A percentile compares a stretch with the other conserved stretches of the same genome.
These are phyloP conservation scores for Sclerotinia subarctica DNA, from an alignment of 2,329 filamentous ascomycete species.

Conservation along the genomic window DNA sequence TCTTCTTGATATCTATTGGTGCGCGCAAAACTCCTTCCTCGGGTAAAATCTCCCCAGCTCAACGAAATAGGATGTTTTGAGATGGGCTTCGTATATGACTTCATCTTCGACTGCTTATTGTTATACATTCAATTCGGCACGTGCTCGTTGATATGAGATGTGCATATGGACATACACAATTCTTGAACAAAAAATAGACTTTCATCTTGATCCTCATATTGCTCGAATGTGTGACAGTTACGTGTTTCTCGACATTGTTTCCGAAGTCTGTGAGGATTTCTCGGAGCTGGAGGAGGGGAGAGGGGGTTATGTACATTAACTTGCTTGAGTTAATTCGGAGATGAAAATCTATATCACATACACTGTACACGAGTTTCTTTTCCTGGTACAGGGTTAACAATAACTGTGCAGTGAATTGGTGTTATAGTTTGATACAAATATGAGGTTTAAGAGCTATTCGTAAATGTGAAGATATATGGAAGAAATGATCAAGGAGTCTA, in stretches of 20 bases:
- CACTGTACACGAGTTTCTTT: conserved; percentile 30
- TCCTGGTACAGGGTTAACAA: conserved; percentile 27
- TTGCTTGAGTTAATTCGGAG: neutral
- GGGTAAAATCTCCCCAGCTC: neutral
- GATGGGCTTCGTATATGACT: neutral
- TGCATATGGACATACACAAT: neutral
- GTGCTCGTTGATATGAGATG: neutral
- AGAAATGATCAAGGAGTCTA: neutral
- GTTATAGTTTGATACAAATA: neutral
- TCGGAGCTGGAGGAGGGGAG: neutral
- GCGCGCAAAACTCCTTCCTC: conserved; percentile 9
- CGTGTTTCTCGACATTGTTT: conserved; percentile 5
- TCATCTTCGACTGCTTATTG: conserved; percentile 3
- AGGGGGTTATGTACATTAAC: neutral
- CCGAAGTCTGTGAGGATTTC: neutral
- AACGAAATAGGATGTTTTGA: neutral
- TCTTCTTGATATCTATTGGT: conserved; percentile 4
- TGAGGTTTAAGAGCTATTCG: neutral
- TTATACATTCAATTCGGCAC: neutral
- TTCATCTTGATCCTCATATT: conserved; percentile 1
- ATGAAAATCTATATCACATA: conserved; percentile 2
- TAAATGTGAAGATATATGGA: neutral
- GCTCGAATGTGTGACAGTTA: conserved; percentile 13
- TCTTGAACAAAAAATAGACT: conserved; percentile 17
- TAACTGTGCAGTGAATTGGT: conserved; percentile 15